phyloP scores from a whole-genome alignment of 192 early-diverging fungal species.

The Mortierella alpina region DNA sequence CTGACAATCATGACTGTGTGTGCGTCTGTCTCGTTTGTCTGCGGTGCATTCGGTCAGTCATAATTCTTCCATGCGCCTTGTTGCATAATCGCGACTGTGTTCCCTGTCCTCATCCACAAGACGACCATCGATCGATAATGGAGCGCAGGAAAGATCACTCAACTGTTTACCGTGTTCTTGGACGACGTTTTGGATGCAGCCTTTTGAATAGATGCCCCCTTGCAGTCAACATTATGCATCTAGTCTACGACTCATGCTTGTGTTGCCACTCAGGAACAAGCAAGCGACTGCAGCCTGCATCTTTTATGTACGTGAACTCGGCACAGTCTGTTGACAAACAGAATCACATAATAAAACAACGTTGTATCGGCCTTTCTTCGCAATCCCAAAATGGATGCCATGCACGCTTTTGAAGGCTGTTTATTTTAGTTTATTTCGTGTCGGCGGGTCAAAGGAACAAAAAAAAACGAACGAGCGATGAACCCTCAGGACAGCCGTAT shows the following conservation, averaged over 20 bases:
- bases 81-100: not conserved
- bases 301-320: no score
- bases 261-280: no score
- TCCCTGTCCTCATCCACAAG: not conserved
- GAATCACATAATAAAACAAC: no score
- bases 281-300: no score
- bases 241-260: no score
- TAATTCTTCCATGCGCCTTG: conserved; percentile 1
- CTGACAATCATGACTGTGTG: no score
- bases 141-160: not conserved
- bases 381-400: conserved; percentile 1
- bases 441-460: conserved; percentile 1
- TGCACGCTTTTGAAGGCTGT: not conserved
- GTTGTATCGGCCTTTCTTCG: not conserved
- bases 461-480: not conserved
- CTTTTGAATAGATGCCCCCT: no score
- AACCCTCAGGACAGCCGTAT: not conserved
- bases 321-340: no score
- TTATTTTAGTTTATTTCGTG: not conserved
- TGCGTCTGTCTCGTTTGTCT: no score
- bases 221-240: no score
- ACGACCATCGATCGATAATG: not conserved
- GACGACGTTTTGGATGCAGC: not conserved
- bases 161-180: conserved; percentile 21
- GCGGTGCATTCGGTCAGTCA: not conserved